phyloP scores from a whole-genome alignment of 169 alveolate genomes.

The Plasmodium berghei region DNA sequence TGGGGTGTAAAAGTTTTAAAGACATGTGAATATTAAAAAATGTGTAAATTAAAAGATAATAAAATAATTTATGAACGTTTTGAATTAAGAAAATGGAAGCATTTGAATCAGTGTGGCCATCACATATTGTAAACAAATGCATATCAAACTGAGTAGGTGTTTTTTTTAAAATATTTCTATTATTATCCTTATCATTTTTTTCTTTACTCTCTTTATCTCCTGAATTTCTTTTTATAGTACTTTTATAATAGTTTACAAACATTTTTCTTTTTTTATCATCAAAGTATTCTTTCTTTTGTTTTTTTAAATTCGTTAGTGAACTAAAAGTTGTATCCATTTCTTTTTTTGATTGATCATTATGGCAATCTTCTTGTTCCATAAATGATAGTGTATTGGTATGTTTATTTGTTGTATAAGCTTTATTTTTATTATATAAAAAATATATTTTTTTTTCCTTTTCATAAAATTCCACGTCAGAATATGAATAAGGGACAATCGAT shows the following conservation, averaged over 20 bases:
- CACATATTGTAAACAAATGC: constrained; percentile 73
- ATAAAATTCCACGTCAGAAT: constrained; percentile 20
- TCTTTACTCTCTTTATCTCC: neutral
- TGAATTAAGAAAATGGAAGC: constrained; percentile 46
- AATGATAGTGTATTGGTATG: neutral
- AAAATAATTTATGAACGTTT: constrained; percentile 42
- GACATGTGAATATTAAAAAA: constrained; percentile 48
- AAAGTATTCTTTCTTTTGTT: neutral
- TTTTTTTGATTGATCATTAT: neutral
- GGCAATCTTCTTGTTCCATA: neutral
- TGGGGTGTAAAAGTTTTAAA: constrained; percentile 36
- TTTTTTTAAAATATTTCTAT: neutral
- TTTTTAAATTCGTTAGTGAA: neutral
- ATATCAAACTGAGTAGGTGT: constrained; percentile 13
- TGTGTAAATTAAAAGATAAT: constrained; percentile 47
- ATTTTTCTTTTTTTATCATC: constrained; percentile 16
- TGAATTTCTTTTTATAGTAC: neutral
- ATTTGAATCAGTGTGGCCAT: constrained; percentile 70
- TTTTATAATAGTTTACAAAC: constrained; percentile 24
- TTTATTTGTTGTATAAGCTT: neutral
- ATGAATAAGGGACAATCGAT: neutral
- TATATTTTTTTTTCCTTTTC: constrained; percentile 4
- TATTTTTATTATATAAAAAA: neutral
- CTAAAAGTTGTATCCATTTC: too few relatives aligned
- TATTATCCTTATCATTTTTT: neutral